Percentiles rank a stretch among this genome's conserved stretches.
These are phyloP conservation scores for Fusarium sp. DNA, from an alignment of 2,329 filamentous ascomycete species.

Conservation along the genomic window DNA sequence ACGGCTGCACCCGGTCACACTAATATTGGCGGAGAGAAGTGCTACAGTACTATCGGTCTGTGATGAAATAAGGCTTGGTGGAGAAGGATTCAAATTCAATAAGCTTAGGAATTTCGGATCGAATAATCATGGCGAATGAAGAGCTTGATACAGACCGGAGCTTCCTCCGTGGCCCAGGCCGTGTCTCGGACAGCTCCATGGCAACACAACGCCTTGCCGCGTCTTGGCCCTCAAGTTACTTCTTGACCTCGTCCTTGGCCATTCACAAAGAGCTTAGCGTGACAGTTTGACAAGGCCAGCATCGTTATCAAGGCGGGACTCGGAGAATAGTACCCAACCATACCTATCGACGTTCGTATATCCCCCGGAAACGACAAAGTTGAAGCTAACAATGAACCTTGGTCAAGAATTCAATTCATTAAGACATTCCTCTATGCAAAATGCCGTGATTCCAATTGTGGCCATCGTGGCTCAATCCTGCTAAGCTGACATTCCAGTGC, in stretches of 20 bases:
- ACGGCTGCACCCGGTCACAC: not conserved
- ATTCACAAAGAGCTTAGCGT: not conserved
- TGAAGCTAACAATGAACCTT: not conserved
- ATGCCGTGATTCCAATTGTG: not conserved
- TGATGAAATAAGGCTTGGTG: not conserved
- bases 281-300: not conserved
- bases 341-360: not conserved
- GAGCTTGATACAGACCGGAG: not conserved
- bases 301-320: not conserved
- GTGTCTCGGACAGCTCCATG: not conserved
- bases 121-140: not conserved
- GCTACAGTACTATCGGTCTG: not conserved
- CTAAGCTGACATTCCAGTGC: not conserved
- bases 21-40: not conserved
- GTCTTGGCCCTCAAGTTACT: not conserved
- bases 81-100: not conserved
- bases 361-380: not conserved
- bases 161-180: not conserved
- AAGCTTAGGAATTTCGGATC: not conserved
- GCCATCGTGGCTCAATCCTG: not conserved
- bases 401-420: not conserved
- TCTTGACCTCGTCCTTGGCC: not conserved
- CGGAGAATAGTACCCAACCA: not conserved
- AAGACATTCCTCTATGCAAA: not conserved
- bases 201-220: not conserved